phyloP scores from a whole-genome alignment of 1,284 basidiomycete genomes.

The Boletus chippewaensis region DNA sequence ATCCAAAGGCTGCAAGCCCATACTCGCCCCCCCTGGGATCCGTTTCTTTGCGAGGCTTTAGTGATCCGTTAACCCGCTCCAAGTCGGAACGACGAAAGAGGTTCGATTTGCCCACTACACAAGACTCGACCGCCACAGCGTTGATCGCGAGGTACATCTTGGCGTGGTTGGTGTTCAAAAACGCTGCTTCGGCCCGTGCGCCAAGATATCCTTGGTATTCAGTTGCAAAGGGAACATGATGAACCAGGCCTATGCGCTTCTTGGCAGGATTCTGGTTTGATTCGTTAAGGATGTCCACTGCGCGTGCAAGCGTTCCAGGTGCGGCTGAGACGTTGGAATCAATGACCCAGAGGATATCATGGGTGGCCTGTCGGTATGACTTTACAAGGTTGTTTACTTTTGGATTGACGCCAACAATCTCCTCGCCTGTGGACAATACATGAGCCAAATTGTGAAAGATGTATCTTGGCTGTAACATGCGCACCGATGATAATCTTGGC shows the following conservation, averaged over 20 bases:
- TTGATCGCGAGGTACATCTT: conserved; percentile 99
- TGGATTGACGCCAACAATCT: conserved; percentile 85
- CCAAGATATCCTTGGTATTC: conserved; percentile 65
- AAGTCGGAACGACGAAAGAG: conserved; percentile 88
- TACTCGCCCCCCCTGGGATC: conserved; percentile 30
- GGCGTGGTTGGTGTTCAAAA: conserved; percentile 94
- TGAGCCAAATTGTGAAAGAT: conserved; percentile 1
- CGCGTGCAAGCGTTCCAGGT: conserved; percentile 77
- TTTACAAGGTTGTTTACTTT: conserved; percentile 96
- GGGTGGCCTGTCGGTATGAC: conserved; percentile 70
- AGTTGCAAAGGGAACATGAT: conserved; percentile 92
- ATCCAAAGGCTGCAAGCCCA: conserved; percentile 75
- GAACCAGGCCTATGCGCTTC: conserved; percentile 77
- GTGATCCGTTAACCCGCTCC: conserved; percentile 59
- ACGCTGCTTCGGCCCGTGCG: conserved; percentile 86
- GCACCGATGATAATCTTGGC: conserved; percentile 72
- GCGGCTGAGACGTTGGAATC: conserved; percentile 88
- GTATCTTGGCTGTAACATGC: conserved; percentile 23
- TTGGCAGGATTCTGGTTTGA: conserved; percentile 22
- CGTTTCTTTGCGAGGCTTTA: conserved; percentile 39
- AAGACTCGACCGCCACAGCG: conserved; percentile 81
- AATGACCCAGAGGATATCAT: conserved; percentile 95
- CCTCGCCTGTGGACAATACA: conserved; percentile 46
- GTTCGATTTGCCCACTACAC: conserved; percentile 96
- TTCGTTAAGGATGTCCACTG: conserved; percentile 68